Evolutionary conservation across 129 eudicot genomes (phyloP).

Genomic region (Arctium lappa): DNA sequence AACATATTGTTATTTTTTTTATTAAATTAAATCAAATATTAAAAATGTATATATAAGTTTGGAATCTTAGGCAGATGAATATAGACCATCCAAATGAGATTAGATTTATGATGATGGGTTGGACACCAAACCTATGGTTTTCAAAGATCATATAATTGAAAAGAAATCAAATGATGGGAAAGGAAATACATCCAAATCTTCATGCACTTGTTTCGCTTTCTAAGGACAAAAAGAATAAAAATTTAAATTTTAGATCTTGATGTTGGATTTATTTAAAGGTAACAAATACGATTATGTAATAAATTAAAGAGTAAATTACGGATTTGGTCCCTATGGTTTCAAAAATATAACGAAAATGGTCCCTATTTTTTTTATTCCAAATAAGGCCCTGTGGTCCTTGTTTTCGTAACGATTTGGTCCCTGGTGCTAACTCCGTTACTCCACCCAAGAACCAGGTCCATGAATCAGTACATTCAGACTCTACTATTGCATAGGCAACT

Average conservation of each 20-base stretch:
- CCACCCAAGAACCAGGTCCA: too few relatives aligned
- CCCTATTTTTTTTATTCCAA: too few relatives aligned
- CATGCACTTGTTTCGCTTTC: conserved; percentile 4
- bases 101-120: background rate
- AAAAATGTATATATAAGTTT: background rate
- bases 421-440: too few relatives aligned
- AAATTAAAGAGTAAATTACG: too few relatives aligned
- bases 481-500: too few relatives aligned
- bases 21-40: background rate
- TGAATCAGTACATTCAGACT: too few relatives aligned
- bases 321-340: too few relatives aligned
- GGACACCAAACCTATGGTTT: conserved; percentile 18
- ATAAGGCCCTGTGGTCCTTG: too few relatives aligned
- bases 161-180: background rate
- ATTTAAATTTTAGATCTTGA: background rate
- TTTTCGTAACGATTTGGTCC: too few relatives aligned
- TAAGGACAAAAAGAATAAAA: background rate
- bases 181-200: background rate
- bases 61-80: background rate
- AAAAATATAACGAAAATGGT: too few relatives aligned
- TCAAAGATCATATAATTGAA: background rate
- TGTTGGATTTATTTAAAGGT: background rate
- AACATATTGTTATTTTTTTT: background rate
- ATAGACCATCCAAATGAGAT: background rate
- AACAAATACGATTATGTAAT: background rate